Conservation (phyloP, 2,329 filamentous ascomycete species). For the Paracoccidioides brasiliensis region DNA sequence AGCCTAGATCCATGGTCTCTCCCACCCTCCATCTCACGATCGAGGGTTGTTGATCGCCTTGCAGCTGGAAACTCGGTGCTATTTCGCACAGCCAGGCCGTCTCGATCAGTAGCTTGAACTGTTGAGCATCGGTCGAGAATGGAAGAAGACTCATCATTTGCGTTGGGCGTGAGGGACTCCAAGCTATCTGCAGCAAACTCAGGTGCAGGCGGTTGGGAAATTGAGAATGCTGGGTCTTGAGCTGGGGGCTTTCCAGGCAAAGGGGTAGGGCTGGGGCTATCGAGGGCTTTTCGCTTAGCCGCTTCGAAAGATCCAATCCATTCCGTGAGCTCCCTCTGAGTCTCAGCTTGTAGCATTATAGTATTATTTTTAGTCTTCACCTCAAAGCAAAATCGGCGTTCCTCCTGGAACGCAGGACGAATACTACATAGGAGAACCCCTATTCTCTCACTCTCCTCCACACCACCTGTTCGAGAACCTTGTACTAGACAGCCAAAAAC, state of each 20-base stretch:
- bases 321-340: constrained; percentile 78
- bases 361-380: constrained; percentile 94
- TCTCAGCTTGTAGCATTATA: constrained; percentile 82
- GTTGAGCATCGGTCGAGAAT: constrained; percentile 49
- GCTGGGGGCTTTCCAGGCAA: constrained; percentile 31
- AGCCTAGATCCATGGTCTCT: constrained; percentile 76
- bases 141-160: constrained; percentile 40
- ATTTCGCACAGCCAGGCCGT: constrained; percentile 45
- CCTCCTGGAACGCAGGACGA: constrained; percentile 80
- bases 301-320: constrained; percentile 92
- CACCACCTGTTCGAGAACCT: constrained; percentile 62
- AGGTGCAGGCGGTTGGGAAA: constrained; percentile 73
- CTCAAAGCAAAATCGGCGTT: constrained; percentile 93
- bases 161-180: constrained; percentile 48
- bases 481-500: constrained; percentile 93
- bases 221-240: constrained; percentile 70
- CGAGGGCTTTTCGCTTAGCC: constrained; percentile 82
- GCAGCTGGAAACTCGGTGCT: constrained; percentile 56
- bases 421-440: constrained; percentile 89
- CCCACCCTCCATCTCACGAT: constrained; percentile 56
- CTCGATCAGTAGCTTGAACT: constrained; percentile 51
- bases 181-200: constrained; percentile 76
- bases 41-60: constrained; percentile 39
- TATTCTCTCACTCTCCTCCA: constrained; percentile 91
- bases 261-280: constrained; percentile 47